Evolutionary conservation across 1,284 basidiomycete genomes (phyloP), one percentile per base, ranked within the genome.

Genomic region (Quambalaria eucalypti): DNA sequence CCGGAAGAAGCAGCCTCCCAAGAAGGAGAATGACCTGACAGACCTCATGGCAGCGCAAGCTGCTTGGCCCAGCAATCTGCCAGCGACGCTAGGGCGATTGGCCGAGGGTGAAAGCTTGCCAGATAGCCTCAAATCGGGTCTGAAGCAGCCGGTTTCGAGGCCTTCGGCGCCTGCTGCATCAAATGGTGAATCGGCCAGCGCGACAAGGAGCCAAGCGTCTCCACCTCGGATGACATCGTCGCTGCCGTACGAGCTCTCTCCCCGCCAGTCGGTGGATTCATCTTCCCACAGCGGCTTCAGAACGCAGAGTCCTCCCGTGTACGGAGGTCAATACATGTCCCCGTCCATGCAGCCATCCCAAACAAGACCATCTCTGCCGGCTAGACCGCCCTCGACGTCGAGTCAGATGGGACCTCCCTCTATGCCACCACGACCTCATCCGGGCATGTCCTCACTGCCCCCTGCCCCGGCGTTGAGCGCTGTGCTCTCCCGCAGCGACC

Each of bases 401-500:
- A 39, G 10, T 10, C 36, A 39, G 36, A 39, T 39, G 36, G 36
- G 16, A 39, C 36, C 36, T n/a, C 36, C 36, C 21, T 14, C n/a
- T 6, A 14, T 46, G 21, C 42, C 42, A 7, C 25, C 42, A 4
- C 42, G 42, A 2, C 25, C 42, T n/a, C n/a, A 7, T 42, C 40
- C 42, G 14, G 14, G 21, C 42, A 14, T 21, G 4, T 7, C 42
- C 12, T 46, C 42, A 5, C n/a, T 54, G 4, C 52, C 52, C n/a
- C 52, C 52, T 28, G 52, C 52, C 10, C 52, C 52, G 14, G 30
- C 48, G 7, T 30, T 54, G 19, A n/a, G n/a, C 12, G 29, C 31
- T 4, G 46, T 54, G 10, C 52, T 54, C 4, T 54, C 52, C 16
- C 30, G 46, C 31, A 9, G n/a, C n/a, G 50, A 46, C 49, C 31